phyloP scores from a whole-genome alignment of 345 rosid species.

The Moringa oleifera region DNA sequence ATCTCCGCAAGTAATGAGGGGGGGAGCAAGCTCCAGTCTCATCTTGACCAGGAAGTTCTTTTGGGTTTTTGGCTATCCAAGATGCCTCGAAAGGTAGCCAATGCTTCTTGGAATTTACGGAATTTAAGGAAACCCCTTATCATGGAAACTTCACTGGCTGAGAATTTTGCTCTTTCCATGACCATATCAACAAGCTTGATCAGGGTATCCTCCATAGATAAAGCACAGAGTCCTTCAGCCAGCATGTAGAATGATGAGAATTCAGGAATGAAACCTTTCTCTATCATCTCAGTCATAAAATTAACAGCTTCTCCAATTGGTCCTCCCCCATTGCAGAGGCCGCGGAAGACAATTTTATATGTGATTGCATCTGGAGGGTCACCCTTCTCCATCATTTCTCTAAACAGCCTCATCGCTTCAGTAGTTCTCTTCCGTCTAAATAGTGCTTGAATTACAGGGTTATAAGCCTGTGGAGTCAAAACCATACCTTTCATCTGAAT shows the following conservation, averaged over 20 bases:
- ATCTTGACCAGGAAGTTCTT: constrained; percentile 36
- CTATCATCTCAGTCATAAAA: constrained; percentile 64
- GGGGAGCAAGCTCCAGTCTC: not conserved
- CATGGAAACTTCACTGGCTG: constrained; percentile 52
- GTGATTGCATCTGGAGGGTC: constrained; percentile 56
- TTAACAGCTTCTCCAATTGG: constrained; percentile 82
- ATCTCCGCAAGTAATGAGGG: not conserved
- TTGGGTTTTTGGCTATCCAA: constrained; percentile 37
- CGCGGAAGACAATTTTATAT: constrained; percentile 26
- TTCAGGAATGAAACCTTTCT: constrained; percentile 67
- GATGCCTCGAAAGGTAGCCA: constrained; percentile 56
- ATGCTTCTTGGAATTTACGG: constrained; percentile 64
- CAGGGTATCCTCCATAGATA: constrained; percentile 66
- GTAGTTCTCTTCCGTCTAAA: constrained; percentile 51
- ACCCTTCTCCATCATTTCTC: constrained; percentile 70
- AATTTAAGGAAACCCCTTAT: constrained; percentile 68
- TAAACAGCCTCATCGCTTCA: constrained; percentile 73
- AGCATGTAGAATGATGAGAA: constrained; percentile 69
- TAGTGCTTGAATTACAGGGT: constrained; percentile 77
- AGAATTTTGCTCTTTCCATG: constrained; percentile 63
- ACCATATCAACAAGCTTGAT: constrained; percentile 51
- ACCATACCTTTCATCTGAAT: constrained; percentile 75
- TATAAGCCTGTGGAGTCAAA: constrained; percentile 72
- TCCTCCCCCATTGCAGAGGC: constrained; percentile 72
- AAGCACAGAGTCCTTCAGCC: constrained; percentile 75